Conservation (phyloP, 768 basidiomycete genomes). For the Hydnum rufescens region DNA sequence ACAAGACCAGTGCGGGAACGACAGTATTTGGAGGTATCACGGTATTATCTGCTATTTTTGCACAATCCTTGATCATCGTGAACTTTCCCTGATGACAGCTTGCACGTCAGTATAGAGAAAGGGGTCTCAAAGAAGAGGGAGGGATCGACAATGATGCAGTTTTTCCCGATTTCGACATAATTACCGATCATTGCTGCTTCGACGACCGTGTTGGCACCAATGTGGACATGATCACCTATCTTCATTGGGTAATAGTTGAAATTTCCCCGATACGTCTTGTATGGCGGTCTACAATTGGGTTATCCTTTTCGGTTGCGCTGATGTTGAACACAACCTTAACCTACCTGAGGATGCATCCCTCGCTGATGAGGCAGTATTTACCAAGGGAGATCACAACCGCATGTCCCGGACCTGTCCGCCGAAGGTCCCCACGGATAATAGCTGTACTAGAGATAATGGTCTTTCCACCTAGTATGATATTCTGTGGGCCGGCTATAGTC, state of each 20-base stretch:
- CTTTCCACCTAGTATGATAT: slow-evolving; percentile 94
- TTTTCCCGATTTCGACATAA: slow-evolving; percentile 86
- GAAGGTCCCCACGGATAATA: slow-evolving; percentile 84
- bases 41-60: slow-evolving; percentile 72
- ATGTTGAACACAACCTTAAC: slow-evolving; percentile 7
- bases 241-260: slow-evolving; percentile 98
- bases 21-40: slow-evolving; percentile 85
- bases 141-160: slow-evolving; percentile 69
- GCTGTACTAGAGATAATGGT: slow-evolving; percentile 82
- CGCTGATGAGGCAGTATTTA: slow-evolving; percentile 79
- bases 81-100: slow-evolving; percentile 59
- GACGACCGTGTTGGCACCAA: slow-evolving; percentile 71
- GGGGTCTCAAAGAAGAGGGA: background rate
- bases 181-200: slow-evolving; percentile 93
- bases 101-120: background rate
- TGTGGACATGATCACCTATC: slow-evolving; percentile 86
- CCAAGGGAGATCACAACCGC: slow-evolving; percentile 88
- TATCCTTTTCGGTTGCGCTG: background rate
- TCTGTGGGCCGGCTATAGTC: slow-evolving; percentile 81
- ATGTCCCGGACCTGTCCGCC: slow-evolving; percentile 76
- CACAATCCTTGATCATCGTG: slow-evolving; percentile 90
- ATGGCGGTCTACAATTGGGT: slow-evolving; percentile 41
- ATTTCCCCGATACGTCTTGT: slow-evolving; percentile 75
- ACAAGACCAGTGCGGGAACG: slow-evolving; percentile 69
- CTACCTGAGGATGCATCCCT: slow-evolving; percentile 74